Evolutionary conservation across 2,329 filamentous ascomycete genomes (phyloP), one percentile per base, ranked within the genome.

Genomic region (Penicillium concentricum): DNA sequence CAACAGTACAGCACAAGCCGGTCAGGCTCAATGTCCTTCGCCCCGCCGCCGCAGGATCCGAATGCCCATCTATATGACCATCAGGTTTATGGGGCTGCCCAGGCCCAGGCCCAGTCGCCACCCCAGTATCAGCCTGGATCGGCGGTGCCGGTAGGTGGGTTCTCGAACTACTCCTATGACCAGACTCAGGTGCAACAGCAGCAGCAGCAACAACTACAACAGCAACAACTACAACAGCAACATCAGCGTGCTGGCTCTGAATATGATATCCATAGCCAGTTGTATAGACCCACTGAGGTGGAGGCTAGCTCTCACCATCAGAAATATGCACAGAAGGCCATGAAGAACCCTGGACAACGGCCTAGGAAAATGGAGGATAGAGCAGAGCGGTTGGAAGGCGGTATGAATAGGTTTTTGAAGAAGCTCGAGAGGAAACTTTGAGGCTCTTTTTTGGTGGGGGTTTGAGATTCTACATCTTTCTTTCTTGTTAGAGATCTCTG

Each of bases 201-300:
- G 5, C 68, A 66, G 5, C 62, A 41, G 3, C 12, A 39, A 3
- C 57, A 30, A 4, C 28, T 12, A 3, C 28, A 30, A 4, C 24
- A 34, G 28, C 72, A 32, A 5, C 30, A 32, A 22, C 60, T 61
- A 24, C 60, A 62, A 47, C 46, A 59, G 47, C 57, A 62, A 50
- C 46, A 59, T 48, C 57, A 57, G n/a, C 59, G 59, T 41, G 57
- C 51, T 58, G 52, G 45, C 9, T 72, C 62, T 15, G 72, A 73
- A 37, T 80, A 79, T 55, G 73, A 76, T 57, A 65, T 80, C 10
- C 79, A 81, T 62, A 73, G 65, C 39, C 79, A 80, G 59, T 63
- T 79, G 15, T 81, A 80, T 56, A 67, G 74, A 47, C 78, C 78
- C 1, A 79, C 78, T 0, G 75, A 78, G 51, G 67, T 68, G 16